These are phyloP conservation scores for Cystofilobasidium bisporidii DNA, from an alignment of 768 basidiomycete species.

Conservation along the genomic window DNA sequence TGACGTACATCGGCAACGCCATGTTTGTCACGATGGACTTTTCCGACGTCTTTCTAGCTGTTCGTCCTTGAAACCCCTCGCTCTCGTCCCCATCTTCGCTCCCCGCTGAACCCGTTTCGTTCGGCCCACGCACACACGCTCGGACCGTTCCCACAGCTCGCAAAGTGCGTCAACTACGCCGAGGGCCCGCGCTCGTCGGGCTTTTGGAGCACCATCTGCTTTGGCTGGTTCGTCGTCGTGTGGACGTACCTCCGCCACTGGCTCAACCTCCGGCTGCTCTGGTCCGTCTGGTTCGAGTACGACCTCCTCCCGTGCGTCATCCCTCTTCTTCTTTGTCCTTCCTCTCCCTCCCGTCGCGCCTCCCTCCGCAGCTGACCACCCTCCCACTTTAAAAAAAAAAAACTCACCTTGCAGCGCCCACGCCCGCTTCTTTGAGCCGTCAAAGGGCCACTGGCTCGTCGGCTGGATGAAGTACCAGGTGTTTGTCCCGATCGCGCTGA, in stretches of 20 bases:
- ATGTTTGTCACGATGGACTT: slow-evolving; percentile 96
- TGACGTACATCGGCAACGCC: slow-evolving; percentile 76
- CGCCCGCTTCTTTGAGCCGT: slow-evolving; percentile 52
- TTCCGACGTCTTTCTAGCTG: slow-evolving; percentile 78
- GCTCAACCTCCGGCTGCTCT: slow-evolving; percentile 73
- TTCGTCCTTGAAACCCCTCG: too few relatives aligned
- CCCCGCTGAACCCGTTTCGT: neutral
- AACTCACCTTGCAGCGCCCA: slow-evolving; percentile 45
- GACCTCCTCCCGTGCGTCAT: slow-evolving; percentile 58
- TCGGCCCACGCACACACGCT: neutral
- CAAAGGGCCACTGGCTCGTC: slow-evolving; percentile 58
- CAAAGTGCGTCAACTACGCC: slow-evolving; percentile 83
- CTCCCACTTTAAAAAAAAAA: too few relatives aligned
- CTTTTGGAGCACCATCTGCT: slow-evolving; percentile 52
- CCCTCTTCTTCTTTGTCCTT: neutral
- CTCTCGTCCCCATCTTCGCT: too few relatives aligned
- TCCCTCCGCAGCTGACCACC: too few relatives aligned
- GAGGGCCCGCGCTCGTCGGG: slow-evolving; percentile 37
- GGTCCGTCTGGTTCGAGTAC: slow-evolving; percentile 74
- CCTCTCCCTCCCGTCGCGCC: neutral
- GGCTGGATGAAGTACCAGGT: slow-evolving; percentile 40
- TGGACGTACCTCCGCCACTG: slow-evolving; percentile 98
- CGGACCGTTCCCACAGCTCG: slow-evolving; percentile 46
- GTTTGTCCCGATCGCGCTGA: slow-evolving; percentile 59
- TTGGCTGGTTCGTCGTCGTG: slow-evolving; percentile 54